These are phyloP conservation scores for Trichoderma brevicompactum DNA, from an alignment of 2,329 filamentous ascomycete species.

Conservation along the genomic window DNA sequence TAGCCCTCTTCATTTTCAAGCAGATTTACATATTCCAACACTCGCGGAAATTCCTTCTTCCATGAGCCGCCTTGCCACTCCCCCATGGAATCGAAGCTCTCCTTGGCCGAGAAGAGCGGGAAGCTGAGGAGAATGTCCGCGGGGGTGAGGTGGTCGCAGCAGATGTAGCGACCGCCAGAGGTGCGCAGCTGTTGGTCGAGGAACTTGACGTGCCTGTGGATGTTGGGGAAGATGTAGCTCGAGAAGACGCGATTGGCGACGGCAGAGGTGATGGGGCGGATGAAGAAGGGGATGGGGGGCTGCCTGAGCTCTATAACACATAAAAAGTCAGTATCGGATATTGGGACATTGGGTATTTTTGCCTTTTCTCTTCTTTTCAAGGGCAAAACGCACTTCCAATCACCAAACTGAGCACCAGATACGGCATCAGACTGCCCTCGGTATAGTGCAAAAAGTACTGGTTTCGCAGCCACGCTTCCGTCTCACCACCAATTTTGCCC, in stretches of 20 bases:
- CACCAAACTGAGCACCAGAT: constrained; percentile 67
- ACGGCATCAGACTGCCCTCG: constrained; percentile 81
- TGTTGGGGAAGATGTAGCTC: constrained; percentile 53
- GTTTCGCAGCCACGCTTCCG: constrained; percentile 62
- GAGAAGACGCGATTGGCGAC: constrained; percentile 49
- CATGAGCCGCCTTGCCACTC: constrained; percentile 49
- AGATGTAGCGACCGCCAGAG: constrained; percentile 53
- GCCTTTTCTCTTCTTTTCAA: neutral
- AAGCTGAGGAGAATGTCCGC: constrained; percentile 61
- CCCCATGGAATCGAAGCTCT: constrained; percentile 47
- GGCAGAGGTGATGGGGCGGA: constrained; percentile 55
- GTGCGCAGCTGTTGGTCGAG: constrained; percentile 55
- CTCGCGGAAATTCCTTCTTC: constrained; percentile 47
- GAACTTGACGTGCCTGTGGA: constrained; percentile 53
- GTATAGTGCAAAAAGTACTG: constrained; percentile 79
- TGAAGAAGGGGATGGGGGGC: constrained; percentile 54
- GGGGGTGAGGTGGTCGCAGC: constrained; percentile 53
- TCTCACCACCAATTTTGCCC: constrained; percentile 62
- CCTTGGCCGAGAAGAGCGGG: constrained; percentile 51
- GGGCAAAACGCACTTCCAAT: constrained; percentile 50
- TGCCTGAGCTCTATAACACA: constrained; percentile 49
- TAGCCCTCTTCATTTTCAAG: constrained; percentile 55
- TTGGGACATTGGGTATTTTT: too few relatives aligned
- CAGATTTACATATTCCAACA: constrained; percentile 52
- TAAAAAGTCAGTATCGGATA: neutral